Evolutionary conservation across 139 green algal species (phyloP), one percentile per base, ranked within the genome.

Genomic region (Eudorina sp.): DNA sequence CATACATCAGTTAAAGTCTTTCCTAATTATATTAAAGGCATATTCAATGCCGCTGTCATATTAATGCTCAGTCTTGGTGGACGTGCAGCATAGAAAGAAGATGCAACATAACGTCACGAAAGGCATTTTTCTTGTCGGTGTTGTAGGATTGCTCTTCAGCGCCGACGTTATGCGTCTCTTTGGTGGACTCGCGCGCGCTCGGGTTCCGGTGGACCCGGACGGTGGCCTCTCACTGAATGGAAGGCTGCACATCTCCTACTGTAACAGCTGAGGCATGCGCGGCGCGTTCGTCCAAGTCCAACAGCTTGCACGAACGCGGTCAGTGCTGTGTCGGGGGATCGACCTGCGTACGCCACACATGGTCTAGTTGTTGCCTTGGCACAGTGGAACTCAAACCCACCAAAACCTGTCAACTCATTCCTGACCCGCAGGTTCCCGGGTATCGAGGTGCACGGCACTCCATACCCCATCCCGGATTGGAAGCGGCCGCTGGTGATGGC

Each of bases 221-320:
- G 60, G n/a, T 31, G 79, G 79, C 16, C 21, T 74, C 25, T 53
- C 45, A 4, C 27, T 70, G 3, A 46, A 34, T 4, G 64, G 46
- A 2, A 58, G 31, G 25, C 46, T 88, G 43, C 82, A 88, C 48
- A 53, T 88, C 19, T 43, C 46, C 34, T 80, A 58, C 48, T 88
- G 82, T 31, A 80, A 53, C n/a, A 88, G 82, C 82, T 88, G 82
- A 88, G 82, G 82, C 43, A 80, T 88, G 64, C 82, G 82, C 19
- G 82, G 82, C 46, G 82, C 82, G 36, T 79, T 80, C 46, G 66
- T 8, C 3, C 82, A 88, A 34, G 82, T 88, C 0, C 16, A 53
- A 14, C 29, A 87, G 62, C 31, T 87, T 66, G 31, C 62, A 0
- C 64, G 43, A 68, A 62, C 53, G 64, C 64, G 82, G 64, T 79